phyloP scores from a whole-genome alignment of 1,284 basidiomycete species.

The Tilletia caries region DNA sequence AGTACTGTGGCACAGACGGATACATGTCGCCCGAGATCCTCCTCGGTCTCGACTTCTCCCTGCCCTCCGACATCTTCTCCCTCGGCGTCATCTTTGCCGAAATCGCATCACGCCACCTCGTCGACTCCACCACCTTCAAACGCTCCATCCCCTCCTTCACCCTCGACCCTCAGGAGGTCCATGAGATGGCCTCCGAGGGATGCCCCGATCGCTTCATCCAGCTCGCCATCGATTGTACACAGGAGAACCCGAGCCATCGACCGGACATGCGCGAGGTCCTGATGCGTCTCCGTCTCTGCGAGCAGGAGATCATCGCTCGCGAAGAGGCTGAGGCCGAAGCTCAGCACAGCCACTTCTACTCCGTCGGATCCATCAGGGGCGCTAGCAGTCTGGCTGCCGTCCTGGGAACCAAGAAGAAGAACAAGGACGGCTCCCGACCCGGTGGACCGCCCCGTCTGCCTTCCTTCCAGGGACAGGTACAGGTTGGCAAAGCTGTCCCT shows the following conservation, averaged over 20 bases:
- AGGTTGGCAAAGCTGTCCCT: constrained; percentile 56
- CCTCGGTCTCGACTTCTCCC: constrained; percentile 81
- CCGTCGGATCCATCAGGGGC: constrained; percentile 69
- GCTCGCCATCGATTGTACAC: constrained; percentile 74
- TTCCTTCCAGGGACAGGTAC: constrained; percentile 75
- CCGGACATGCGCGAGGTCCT: constrained; percentile 77
- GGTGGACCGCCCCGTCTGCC: constrained; percentile 69
- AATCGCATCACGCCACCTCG: constrained; percentile 77
- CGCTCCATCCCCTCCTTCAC: constrained; percentile 60
- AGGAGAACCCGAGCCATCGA: constrained; percentile 66
- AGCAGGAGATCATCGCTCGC: constrained; percentile 62
- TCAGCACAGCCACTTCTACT: constrained; percentile 31
- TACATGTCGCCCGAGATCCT: constrained; percentile 78
- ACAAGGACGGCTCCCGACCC: constrained; percentile 57
- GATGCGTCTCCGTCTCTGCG: constrained; percentile 69
- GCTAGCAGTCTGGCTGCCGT: constrained; percentile 34
- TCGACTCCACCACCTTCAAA: constrained; percentile 61
- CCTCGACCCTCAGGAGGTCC: constrained; percentile 73
- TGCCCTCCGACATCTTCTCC: constrained; percentile 90
- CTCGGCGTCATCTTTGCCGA: constrained; percentile 93
- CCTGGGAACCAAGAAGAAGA: constrained; percentile 55
- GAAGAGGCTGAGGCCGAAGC: constrained; percentile 21
- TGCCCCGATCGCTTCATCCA: constrained; percentile 76
- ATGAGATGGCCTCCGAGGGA: constrained; percentile 66
- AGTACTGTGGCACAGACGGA: constrained; percentile 84